Evolutionary conservation across 1,284 basidiomycete species (phyloP), one percentile per base, ranked within the genome.

Genomic region (Cryptococcus sp.): DNA sequence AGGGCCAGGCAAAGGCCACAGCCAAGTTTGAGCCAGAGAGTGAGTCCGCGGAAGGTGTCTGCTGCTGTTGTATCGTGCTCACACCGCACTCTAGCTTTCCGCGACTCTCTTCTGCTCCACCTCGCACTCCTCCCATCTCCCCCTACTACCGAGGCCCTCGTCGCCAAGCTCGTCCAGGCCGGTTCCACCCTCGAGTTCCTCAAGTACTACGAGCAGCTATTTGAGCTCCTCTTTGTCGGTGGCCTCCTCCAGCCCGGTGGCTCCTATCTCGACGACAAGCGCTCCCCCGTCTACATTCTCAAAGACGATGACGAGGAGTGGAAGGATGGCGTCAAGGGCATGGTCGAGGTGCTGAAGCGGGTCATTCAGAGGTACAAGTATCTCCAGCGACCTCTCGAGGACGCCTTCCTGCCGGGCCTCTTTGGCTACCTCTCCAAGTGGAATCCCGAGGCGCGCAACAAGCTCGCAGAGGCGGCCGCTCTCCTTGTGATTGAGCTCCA

Each of bases 301-400:
- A 67, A 69, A 60, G 58, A 57, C 36, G 62, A 61, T 44, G 56
- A 56, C 43, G 53, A 55, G 23, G 62, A 57, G 50, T 71, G 64
- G 66, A 66, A 65, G 53, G 68, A 70, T 63, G 70, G 73, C 79
- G 81, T 97, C 77, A 94, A 89, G 83, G 88, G 88, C 71, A 91
- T 95, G 68, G 82, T 95, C 56, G 91, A 94, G 62, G 91, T 94
- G 37, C 82, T 97, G 68, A 92, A 94, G 78, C 94, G 93, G 79
- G 87, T 98, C 61, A 91, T 94, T 80, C 84, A 94, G 79, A 87
- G 93, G 89, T 98, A 96, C 83, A 97, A 97, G 78, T 98, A 97
- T 82, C 88, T 98, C 66, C 94, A 97, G 79, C 91, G 88, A 77
- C 91, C 93, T 44, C 85, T 98, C 49, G 94, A 97, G 78, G 87